A percentile compares a stretch with the other conserved stretches of the same genome.
Evolutionary conservation across 1,284 basidiomycete species (phyloP).

Genomic region (Trichosporon sp.): DNA sequence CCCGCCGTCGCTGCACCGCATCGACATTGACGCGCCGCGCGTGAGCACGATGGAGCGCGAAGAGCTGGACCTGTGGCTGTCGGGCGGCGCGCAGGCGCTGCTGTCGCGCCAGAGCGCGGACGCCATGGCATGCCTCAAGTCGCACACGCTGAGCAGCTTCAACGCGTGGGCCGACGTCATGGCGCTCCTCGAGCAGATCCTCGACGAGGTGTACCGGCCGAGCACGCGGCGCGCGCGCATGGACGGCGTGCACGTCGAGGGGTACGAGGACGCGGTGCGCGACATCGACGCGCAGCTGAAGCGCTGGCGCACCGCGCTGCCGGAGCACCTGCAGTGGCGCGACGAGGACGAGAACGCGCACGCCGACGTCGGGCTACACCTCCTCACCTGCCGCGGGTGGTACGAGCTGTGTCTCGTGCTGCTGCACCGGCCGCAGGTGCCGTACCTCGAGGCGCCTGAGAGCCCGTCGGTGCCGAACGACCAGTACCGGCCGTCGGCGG

Average conservation of each 20-base stretch:
- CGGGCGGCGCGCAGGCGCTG: constrained; percentile 12
- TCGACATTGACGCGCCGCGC: constrained; percentile 18
- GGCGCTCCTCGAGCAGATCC: constrained; percentile 18
- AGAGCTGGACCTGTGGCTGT: constrained; percentile 23
- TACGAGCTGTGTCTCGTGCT: constrained; percentile 20
- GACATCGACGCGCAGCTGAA: constrained; percentile 18
- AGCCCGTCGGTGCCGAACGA: not conserved
- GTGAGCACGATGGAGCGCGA: constrained; percentile 21
- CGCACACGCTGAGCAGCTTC: constrained; percentile 16
- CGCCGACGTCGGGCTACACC: constrained; percentile 13
- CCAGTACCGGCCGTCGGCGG: not conserved
- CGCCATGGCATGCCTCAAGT: constrained; percentile 17
- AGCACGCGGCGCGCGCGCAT: constrained; percentile 19
- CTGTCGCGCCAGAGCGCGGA: constrained; percentile 8
- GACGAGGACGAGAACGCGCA: constrained; percentile 17
- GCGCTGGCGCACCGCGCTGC: constrained; percentile 16
- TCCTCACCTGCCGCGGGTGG: constrained; percentile 19
- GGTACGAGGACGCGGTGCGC: constrained; percentile 20
- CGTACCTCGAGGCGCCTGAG: constrained; percentile 15
- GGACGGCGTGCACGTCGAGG: constrained; percentile 19
- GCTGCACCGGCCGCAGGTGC: constrained; percentile 21
- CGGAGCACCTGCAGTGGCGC: constrained; percentile 19
- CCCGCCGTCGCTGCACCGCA: constrained; percentile 9
- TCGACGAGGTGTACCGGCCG: constrained; percentile 20
- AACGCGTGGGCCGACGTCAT: constrained; percentile 22